A percentile compares a stretch with the other conserved stretches of the same genome.
Evolutionary conservation across 768 basidiomycete genomes (phyloP).

Genomic region (Pulveroboletus ravenelii): DNA sequence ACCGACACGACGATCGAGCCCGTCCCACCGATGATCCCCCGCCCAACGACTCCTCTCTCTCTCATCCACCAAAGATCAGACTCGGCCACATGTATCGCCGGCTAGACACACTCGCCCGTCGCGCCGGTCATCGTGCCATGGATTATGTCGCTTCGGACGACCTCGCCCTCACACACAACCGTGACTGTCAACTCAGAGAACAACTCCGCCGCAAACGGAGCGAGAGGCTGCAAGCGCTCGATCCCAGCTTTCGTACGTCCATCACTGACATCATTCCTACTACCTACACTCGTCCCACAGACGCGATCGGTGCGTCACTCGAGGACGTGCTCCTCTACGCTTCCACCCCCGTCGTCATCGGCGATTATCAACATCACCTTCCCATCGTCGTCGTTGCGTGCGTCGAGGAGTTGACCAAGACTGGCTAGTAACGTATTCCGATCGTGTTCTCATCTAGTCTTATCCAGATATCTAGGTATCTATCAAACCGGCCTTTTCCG

Average conservation of each 20-base stretch:
- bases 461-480: conserved; percentile 30
- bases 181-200: conserved; percentile 21
- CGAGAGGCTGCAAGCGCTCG: conserved; percentile 17
- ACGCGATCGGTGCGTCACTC: conserved; percentile 35
- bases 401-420: conserved; percentile 45
- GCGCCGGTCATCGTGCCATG: conserved; percentile 19
- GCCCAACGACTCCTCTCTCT: background rate
- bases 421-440: conserved; percentile 24
- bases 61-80: conserved; percentile 18
- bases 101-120: conserved; percentile 23
- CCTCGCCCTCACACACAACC: conserved; percentile 12
- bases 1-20: conserved; percentile 9
- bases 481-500: conserved; percentile 42
- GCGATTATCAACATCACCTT: conserved; percentile 35
- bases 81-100: conserved; percentile 23
- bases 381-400: conserved; percentile 38
- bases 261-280: background rate
- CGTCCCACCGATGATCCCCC: background rate
- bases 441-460: background rate
- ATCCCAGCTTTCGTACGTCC: conserved; percentile 25
- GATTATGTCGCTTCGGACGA: conserved; percentile 27
- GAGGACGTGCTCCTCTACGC: conserved; percentile 31
- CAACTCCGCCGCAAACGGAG: conserved; percentile 18
- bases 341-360: conserved; percentile 31
- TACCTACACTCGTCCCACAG: conserved; percentile 15